Conservation (phyloP, 805 yeast species). For the Isabelozyma rhagii region DNA sequence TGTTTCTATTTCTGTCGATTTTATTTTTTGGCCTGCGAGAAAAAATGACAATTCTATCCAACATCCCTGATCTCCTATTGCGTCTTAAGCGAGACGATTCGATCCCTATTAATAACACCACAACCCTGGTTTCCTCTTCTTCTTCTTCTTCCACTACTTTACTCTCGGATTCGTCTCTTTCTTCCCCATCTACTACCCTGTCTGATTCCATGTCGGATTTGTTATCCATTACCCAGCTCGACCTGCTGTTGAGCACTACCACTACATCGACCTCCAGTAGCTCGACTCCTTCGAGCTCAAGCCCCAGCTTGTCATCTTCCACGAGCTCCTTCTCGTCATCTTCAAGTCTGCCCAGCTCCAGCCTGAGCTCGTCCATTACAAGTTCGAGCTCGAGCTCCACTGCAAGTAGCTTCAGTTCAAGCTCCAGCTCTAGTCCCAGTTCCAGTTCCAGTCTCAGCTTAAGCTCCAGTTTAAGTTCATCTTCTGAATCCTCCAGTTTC, state of each 20-base stretch:
- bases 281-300: too few relatives aligned
- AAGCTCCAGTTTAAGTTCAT: not conserved
- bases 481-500: not conserved
- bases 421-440: not conserved
- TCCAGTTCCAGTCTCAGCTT: not conserved
- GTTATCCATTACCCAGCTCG: not conserved
- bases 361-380: not conserved
- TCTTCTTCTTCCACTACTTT: slow-evolving; percentile 7
- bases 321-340: not conserved
- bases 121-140: slow-evolving; percentile 6
- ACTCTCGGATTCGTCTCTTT: slow-evolving; percentile 2
- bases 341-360: not conserved
- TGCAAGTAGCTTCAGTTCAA: not conserved
- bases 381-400: not conserved
- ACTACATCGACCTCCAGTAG: not conserved
- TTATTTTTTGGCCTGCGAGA: not conserved
- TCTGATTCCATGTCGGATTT: not conserved
- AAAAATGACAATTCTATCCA: not conserved
- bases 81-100: not conserved
- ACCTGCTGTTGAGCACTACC: not conserved
- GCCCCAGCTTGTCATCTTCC: not conserved
- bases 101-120: not conserved
- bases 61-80: not conserved
- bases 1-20: not conserved
- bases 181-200: not conserved